phyloP scores from a whole-genome alignment of 805 yeast genomes.

The Yarrowia keelungensis region DNA sequence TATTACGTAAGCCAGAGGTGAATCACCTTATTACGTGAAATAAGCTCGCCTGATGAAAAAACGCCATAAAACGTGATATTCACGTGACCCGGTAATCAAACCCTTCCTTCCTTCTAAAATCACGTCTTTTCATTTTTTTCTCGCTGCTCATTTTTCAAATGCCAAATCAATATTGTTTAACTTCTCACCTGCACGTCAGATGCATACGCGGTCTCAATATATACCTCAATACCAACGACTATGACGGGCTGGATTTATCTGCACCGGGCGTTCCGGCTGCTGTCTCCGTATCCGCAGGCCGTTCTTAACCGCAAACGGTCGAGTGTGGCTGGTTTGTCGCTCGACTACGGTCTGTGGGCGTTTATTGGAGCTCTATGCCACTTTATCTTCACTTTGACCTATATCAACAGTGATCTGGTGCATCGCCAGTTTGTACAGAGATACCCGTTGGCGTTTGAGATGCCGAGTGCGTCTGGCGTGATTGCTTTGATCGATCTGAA shows the following conservation, averaged over 20 bases:
- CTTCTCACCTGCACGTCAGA: not conserved
- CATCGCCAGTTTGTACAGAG: conserved; percentile 12
- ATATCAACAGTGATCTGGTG: conserved; percentile 2
- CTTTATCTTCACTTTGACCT: conserved; percentile 14
- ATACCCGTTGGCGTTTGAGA: conserved; percentile 15
- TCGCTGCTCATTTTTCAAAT: no score
- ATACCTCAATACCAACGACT: conserved; percentile 5
- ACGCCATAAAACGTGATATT: no score
- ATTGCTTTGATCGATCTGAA: conserved; percentile 9
- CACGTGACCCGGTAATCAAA: no score
- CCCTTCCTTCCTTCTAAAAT: no score
- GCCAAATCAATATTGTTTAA: no score
- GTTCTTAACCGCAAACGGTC: conserved; percentile 18
- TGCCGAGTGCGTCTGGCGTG: conserved; percentile 13
- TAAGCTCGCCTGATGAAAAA: not conserved
- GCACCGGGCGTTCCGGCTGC: conserved; percentile 9
- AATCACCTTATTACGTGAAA: not conserved
- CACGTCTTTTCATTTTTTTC: no score
- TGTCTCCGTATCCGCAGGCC: conserved; percentile 31
- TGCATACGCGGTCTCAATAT: conserved; percentile 14
- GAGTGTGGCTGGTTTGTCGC: conserved; percentile 38
- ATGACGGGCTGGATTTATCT: conserved; percentile 26
- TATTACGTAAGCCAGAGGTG: not conserved
- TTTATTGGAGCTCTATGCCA: conserved; percentile 17
- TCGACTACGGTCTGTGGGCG: conserved; percentile 35